Evolutionary conservation across 331 rosid species (phyloP).

Genomic region (Quercus lobata): DNA sequence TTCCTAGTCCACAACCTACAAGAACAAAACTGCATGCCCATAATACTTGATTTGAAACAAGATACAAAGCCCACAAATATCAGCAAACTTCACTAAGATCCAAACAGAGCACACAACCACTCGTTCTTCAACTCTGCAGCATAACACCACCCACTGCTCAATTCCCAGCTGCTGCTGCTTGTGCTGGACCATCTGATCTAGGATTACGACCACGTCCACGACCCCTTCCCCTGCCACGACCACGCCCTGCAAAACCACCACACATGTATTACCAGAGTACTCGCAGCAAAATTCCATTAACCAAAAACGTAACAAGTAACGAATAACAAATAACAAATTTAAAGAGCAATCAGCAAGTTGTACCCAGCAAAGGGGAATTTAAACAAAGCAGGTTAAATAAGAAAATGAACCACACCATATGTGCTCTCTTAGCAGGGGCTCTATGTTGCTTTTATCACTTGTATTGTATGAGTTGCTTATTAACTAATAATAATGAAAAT

Average conservation of each 20-base stretch:
- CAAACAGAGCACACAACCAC: constrained; percentile 42
- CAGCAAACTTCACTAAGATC: constrained; percentile 33
- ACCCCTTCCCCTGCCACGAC: constrained; percentile 67
- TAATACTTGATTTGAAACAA: constrained; percentile 29
- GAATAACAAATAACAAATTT: background rate
- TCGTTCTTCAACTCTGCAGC: constrained; percentile 29
- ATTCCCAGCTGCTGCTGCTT: constrained; percentile 52
- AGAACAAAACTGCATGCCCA: constrained; percentile 47
- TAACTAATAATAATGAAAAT: background rate
- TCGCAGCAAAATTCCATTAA: background rate
- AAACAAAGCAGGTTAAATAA: background rate
- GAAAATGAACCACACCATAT: background rate
- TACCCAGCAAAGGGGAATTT: background rate
- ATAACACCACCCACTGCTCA: constrained; percentile 36
- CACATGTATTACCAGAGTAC: background rate
- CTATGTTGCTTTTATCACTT: background rate
- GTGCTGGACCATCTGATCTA: constrained; percentile 41
- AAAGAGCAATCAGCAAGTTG: background rate
- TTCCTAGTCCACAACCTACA: constrained; percentile 22
- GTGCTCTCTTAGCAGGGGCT: background rate
- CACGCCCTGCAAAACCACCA: constrained; percentile 46
- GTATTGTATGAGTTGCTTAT: background rate
- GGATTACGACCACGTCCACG: constrained; percentile 38
- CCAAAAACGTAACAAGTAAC: background rate
- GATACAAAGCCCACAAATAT: constrained; percentile 19